Percentiles rank a stretch among this genome's conserved stretches.
Evolutionary conservation across 345 rosid genomes (phyloP).

Genomic region (Draba incana): DNA sequence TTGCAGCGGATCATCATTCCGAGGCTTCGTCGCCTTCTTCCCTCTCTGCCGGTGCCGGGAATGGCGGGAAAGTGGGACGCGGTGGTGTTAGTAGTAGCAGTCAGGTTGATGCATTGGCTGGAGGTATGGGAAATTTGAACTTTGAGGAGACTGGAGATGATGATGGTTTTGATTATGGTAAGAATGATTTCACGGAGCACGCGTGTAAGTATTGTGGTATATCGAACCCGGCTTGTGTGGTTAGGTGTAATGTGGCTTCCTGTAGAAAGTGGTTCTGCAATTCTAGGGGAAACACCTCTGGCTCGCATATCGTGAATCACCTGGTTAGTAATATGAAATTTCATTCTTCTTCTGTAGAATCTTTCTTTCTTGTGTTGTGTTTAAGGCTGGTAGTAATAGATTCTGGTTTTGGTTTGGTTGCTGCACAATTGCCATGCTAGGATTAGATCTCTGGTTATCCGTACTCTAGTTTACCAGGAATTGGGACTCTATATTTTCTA

Average conservation of each 20-base stretch:
- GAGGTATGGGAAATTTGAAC: conserved; percentile 81
- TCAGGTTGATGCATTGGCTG: conserved; percentile 73
- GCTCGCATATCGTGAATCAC: conserved; percentile 98
- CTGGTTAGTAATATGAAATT: conserved; percentile 58
- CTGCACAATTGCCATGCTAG: conserved; percentile 3
- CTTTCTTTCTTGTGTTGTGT: conserved; percentile 15
- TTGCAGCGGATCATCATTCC: conserved; percentile 53
- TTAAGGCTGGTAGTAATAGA: background rate
- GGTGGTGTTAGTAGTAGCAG: conserved; percentile 48
- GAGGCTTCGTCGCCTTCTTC: conserved; percentile 64
- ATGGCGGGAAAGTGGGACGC: conserved; percentile 48
- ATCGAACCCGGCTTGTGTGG: conserved; percentile 97
- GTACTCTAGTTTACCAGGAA: background rate
- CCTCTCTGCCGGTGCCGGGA: conserved; percentile 48
- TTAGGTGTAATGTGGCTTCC: conserved; percentile 94
- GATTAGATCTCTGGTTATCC: background rate
- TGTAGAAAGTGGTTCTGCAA: conserved; percentile 99
- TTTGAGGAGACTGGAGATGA: conserved; percentile 97
- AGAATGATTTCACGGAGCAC: conserved; percentile 86
- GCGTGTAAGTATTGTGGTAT: conserved; percentile 97
- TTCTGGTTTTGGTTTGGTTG: conserved; percentile 19
- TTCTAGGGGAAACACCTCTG: conserved; percentile 98
- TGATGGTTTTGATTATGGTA: conserved; percentile 70
- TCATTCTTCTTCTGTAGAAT: background rate
- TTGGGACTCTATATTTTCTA: background rate